A percentile compares a stretch with the other conserved stretches of the same genome.
These are phyloP conservation scores for Penicillium samsonianum DNA, from an alignment of 495 filamentous ascomycete genomes.

Conservation along the genomic window DNA sequence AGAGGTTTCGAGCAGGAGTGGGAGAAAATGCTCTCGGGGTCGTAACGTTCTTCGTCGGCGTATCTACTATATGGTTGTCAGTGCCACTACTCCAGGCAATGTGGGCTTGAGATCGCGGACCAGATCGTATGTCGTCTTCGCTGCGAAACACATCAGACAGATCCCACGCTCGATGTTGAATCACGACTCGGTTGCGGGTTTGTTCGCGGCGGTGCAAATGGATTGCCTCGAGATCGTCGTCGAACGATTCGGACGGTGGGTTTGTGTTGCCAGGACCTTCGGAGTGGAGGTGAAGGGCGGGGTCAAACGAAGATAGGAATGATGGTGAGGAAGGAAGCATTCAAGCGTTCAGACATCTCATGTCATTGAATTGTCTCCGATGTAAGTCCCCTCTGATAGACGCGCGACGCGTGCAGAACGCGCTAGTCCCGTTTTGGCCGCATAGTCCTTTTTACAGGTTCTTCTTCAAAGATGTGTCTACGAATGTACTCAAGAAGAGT, in stretches of 20 bases:
- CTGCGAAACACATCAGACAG: slow-evolving; percentile 62
- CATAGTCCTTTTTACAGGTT: slow-evolving; percentile 1
- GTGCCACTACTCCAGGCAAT: not conserved
- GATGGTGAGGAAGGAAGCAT: slow-evolving; percentile 42
- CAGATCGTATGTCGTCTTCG: slow-evolving; percentile 56
- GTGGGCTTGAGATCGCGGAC: slow-evolving; percentile 32
- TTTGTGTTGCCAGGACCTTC: slow-evolving; percentile 32
- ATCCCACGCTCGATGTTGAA: slow-evolving; percentile 63
- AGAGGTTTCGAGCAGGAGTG: slow-evolving; percentile 20
- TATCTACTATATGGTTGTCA: slow-evolving; percentile 35
- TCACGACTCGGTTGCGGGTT: slow-evolving; percentile 58
- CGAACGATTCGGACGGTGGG: slow-evolving; percentile 44
- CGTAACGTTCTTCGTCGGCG: slow-evolving; percentile 37
- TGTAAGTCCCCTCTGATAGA: slow-evolving; percentile 27
- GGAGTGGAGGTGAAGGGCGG: slow-evolving; percentile 54
- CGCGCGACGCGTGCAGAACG: slow-evolving; percentile 37
- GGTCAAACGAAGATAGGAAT: slow-evolving; percentile 53
- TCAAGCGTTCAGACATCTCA: slow-evolving; percentile 25
- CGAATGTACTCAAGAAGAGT: not conserved
- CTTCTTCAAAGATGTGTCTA: not conserved
- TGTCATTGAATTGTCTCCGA: slow-evolving; percentile 10
- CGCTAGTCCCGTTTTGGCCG: slow-evolving; percentile 39
- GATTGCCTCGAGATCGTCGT: slow-evolving; percentile 65
- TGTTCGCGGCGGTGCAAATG: slow-evolving; percentile 52
- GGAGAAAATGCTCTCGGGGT: slow-evolving; percentile 30